Base-by-base conservation (phyloP, 495 filamentous ascomycete species). In the Neurospora cerealis region DNA sequence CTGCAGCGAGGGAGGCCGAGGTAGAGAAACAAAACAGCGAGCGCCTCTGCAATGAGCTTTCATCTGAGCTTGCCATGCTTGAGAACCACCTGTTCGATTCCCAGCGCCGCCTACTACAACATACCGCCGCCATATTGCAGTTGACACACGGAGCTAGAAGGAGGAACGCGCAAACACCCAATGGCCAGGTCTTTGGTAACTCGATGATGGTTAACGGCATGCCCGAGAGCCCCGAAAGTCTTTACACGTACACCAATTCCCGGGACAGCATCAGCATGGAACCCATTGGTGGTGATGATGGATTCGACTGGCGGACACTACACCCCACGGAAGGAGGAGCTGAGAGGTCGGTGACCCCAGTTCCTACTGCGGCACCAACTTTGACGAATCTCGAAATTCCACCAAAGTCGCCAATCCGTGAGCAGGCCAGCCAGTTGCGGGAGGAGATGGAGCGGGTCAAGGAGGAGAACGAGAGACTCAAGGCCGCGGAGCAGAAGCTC, bases 61-160 rank as follows among this genome's bases (percentile, higher is more conserved):
- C 93, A 9, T 84, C 89, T 60, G 93, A 97, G 75, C 82, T 98
- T 38, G 94, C 91, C 87, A 84, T 85, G 48, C 81, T 96, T 71
- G 93, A 97, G 79, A 90, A 90, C 74, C 85, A 92, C 70, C 82
- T 88, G 40, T 89, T 93, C 77, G 88, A 90, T 60, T 88, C 93
- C 19, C 91, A 95, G 71, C 88, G 83, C 73, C 86, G 89, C 60
- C 81, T 98, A 72, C 81, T 98, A n/a, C 89, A 94, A 78, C 96
- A 99, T 80, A 97, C 94, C 1, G 94, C 96, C 38, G 96, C 92
- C 42, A 92, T 98, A 38, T 82, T 98, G 75, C 93, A 97, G 78
- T 87, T 96, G 85, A 94, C 93, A 19, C 94, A 98, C 78, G 81
- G 81, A 17, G 76, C 83, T 32, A 82, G 85, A 19, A 87, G 82